Evolutionary conservation across 1,284 basidiomycete genomes (phyloP), one percentile per base, ranked within the genome.

Genomic region (Bondarzewia mesenterica): DNA sequence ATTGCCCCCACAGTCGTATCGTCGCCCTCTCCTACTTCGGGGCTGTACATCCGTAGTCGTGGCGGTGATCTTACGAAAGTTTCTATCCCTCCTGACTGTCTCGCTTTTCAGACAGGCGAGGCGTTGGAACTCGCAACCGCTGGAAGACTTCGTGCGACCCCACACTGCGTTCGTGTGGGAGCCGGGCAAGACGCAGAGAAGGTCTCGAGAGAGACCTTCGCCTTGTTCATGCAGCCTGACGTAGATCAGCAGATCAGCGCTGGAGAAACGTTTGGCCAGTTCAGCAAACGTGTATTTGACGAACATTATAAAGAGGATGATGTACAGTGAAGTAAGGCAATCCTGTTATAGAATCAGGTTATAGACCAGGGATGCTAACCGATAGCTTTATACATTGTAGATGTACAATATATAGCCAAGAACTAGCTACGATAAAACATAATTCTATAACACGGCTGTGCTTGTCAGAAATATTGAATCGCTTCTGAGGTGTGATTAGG

Each of bases 81-180:
- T 12, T 72, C 79, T 1, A 95, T 97, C 52, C 93, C 93, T 2
- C 58, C 70, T 15, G 79, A 89, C 59, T 87, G 81, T 60, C 67
- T 90, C 50, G 93, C 93, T 2, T 94, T 96, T 66, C 93, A 97
- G 64, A 95, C 91, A 0, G 93, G 93, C 7, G 91, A 96, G 67
- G 89, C 93, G 14, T 77, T 97, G 23, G 82, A 93, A 63, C 71
- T 96, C 25, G 83, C 93, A 12, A 94, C 92, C 1, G 79, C 73
- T 16, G 80, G 80, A 10, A 75, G 72, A 51, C 70, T 96, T 16
- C 77, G 82, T 40, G 93, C 93, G 0, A 96, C 93, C 1, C 91
- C 92, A 7, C 93, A 97, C 58, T 95, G 89, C 57, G 93, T 96
- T 32, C 79, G 82, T 49, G 77, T 86, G 2, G 86, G 84, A 5